Conservation (phyloP, 129 eudicot genomes). For the Centrapalus pauciflorus region DNA sequence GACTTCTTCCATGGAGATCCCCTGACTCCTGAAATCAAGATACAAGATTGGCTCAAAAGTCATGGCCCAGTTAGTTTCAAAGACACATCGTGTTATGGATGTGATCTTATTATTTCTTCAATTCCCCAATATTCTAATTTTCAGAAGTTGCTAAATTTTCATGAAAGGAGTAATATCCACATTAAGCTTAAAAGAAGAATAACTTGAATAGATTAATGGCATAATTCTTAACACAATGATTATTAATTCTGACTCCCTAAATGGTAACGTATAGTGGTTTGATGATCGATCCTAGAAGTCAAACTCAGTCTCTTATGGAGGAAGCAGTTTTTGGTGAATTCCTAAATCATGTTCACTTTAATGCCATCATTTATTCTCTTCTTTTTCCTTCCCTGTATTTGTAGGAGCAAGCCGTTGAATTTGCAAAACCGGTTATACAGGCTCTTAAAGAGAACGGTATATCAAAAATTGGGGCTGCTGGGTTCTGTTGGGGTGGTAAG, state of each 20-base stretch:
- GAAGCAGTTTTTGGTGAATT: not conserved
- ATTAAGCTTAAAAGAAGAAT: not conserved
- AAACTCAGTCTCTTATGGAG: not conserved
- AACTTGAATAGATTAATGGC: not conserved
- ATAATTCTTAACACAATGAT: not conserved
- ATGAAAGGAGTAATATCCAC: not conserved
- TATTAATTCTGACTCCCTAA: too few species aligned
- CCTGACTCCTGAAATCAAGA: conserved; percentile 23
- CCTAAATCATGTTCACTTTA: not conserved
- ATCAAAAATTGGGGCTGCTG: conserved; percentile 78
- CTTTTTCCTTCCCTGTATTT: not conserved
- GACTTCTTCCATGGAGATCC: conserved; percentile 65
- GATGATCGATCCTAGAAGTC: not conserved
- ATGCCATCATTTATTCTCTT: not conserved
- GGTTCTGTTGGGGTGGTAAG: conserved; percentile 95
- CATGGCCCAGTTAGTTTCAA: conserved; percentile 50
- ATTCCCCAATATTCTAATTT: too few species aligned
- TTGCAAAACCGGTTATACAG: conserved; percentile 31
- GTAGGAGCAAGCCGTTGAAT: conserved; percentile 25
- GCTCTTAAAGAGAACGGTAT: conserved; percentile 73
- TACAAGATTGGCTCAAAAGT: conserved; percentile 48
- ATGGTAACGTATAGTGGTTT: not conserved
- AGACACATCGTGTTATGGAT: not conserved
- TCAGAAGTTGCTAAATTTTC: not conserved
- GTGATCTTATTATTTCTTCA: not conserved